Evolutionary conservation across 495 filamentous ascomycete genomes (phyloP).

Genomic region (Ascodesmis nigricans): DNA sequence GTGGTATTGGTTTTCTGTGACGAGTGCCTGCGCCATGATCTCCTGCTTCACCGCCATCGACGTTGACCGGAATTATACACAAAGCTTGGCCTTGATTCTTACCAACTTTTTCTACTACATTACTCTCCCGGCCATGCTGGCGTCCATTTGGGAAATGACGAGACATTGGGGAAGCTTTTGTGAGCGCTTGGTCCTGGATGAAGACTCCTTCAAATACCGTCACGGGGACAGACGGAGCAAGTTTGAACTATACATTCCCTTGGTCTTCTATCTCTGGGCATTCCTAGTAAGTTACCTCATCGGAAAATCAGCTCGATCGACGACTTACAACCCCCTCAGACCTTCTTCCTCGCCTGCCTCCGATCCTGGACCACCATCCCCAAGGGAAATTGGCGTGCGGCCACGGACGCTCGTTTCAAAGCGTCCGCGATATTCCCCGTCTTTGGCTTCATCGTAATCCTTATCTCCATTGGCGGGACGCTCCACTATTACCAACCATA

Average conservation of each 20-base stretch:
- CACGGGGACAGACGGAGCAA: slow-evolving; percentile 34
- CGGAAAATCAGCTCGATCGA: too few relatives aligned
- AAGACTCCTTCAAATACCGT: slow-evolving; percentile 35
- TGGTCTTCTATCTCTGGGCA: slow-evolving; percentile 43
- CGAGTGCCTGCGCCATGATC: slow-evolving; percentile 36
- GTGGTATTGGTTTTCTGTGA: slow-evolving; percentile 49
- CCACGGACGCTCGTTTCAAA: slow-evolving; percentile 47
- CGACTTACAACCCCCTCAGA: too few relatives aligned
- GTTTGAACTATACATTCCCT: slow-evolving; percentile 41
- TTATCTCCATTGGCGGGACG: slow-evolving; percentile 38
- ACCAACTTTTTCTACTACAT: slow-evolving; percentile 50
- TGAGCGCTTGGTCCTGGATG: slow-evolving; percentile 45
- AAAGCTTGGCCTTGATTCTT: slow-evolving; percentile 41
- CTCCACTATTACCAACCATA: slow-evolving; percentile 38
- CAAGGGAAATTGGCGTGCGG: slow-evolving; percentile 30
- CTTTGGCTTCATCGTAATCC: slow-evolving; percentile 33
- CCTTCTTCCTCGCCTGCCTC: slow-evolving; percentile 48
- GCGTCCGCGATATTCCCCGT: slow-evolving; percentile 39
- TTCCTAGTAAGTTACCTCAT: slow-evolving; percentile 36
- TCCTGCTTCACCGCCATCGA: slow-evolving; percentile 45
- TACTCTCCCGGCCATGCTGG: slow-evolving; percentile 39
- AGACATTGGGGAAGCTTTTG: slow-evolving; percentile 61
- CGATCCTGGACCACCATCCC: slow-evolving; percentile 39
- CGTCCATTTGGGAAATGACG: slow-evolving; percentile 46
- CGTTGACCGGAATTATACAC: slow-evolving; percentile 50